Evolutionary conservation across 257 asterid genomes (phyloP), one percentile per base, ranked within the genome.

Genomic region (Plantago major): DNA sequence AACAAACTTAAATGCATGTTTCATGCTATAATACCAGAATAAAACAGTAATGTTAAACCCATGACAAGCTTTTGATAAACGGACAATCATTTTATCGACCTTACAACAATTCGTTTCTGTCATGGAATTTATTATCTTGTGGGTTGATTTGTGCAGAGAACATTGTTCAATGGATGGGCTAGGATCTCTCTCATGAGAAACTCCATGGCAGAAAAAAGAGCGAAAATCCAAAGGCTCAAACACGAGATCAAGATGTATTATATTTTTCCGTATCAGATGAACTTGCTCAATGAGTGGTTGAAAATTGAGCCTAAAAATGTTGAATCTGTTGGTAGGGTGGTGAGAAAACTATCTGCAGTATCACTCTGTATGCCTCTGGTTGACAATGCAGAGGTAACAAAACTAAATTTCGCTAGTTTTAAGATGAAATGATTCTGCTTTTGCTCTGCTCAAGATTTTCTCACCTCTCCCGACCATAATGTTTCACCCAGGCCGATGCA

Each of bases 291-390:
- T 37, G 81, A 87, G 42, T 90, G 97, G 97, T 60, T 77, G 14
- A 78, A 62, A 55, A 11, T 87, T 11, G 86, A 89, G 66, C 69
- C 62, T 10, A 89, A 68, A 62, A 82, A 84, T 56, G 53, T 58
- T 4, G 92, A 84, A 72, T 89, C 86, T 7, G 74, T 86, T 49
- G 86, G 84, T 8, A 78, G 97, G 60, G 67, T 89, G 26, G 75
- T 78, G 11, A 73, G 92, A 65, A 87, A 89, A 56, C 63, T 89
- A 66, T 74, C 84, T 11, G 88, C 95, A 10, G n/a, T 84, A 17
- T 84, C 95, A 37, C 30, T 47, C 13, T 79, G 78, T 66, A 82
- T 89, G 16, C 97, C 91, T 22, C 74, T 89, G 19, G 73, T 69
- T 40, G 61, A 84, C 0, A 72, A 72, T 37, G 81, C 88, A 12